phyloP scores from a whole-genome alignment of 2,329 filamentous ascomycete species.

The Aspergillus sp. region DNA sequence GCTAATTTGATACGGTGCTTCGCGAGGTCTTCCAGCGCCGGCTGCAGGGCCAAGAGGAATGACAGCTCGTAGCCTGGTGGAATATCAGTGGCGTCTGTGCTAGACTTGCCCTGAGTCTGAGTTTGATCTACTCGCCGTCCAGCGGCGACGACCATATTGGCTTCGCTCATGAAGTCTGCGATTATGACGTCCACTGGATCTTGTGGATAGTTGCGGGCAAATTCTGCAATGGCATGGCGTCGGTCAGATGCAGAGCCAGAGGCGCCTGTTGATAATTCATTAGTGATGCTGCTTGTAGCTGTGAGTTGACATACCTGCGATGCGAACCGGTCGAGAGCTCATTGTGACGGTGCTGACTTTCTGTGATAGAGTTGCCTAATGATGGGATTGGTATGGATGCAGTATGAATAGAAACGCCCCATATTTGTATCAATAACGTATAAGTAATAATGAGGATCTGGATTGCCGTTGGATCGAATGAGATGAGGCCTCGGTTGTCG shows the following conservation, averaged over 20 bases:
- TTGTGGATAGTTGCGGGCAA: conserved; percentile 40
- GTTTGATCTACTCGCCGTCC: conserved; percentile 39
- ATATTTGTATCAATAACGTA: not conserved
- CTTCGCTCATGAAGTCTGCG: conserved; percentile 50
- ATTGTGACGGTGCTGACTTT: conserved; percentile 8
- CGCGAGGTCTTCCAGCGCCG: conserved; percentile 41
- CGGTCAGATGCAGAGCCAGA: conserved; percentile 49
- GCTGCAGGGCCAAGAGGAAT: conserved; percentile 51
- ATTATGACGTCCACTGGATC: conserved; percentile 51
- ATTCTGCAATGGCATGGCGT: conserved; percentile 45
- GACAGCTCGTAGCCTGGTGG: conserved; percentile 52
- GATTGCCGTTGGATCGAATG: not conserved
- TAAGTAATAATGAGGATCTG: not conserved
- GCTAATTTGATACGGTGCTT: conserved; percentile 44
- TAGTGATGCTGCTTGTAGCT: not conserved
- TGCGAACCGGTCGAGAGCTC: conserved; percentile 26
- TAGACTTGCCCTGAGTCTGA: conserved; percentile 9
- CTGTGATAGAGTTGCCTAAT: not conserved
- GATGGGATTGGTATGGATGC: not conserved
- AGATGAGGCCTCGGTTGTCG: conserved; percentile 16
- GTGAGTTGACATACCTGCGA: conserved; percentile 24
- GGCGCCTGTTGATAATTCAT: conserved; percentile 30
- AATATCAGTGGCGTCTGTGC: conserved; percentile 9
- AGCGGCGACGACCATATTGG: conserved; percentile 51
- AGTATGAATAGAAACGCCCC: not conserved